A percentile compares a stretch with the other conserved stretches of the same genome.
These are phyloP conservation scores for Apiotrichum montevideense DNA, from an alignment of 1,284 basidiomycete species.

Conservation along the genomic window DNA sequence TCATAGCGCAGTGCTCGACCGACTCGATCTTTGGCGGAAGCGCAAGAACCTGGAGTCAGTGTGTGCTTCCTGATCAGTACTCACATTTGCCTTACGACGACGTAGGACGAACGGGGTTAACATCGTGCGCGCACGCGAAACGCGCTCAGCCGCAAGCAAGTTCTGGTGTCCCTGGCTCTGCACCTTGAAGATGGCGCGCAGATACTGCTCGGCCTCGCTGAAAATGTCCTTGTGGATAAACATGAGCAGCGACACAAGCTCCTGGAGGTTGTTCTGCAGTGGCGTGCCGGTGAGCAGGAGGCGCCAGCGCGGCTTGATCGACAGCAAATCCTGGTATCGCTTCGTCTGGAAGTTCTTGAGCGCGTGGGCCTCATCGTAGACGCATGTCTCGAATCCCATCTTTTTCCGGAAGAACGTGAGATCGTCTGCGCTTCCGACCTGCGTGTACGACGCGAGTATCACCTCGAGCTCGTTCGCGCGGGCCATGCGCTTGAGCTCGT, in stretches of 20 bases:
- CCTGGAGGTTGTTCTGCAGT: slow-evolving; percentile 69
- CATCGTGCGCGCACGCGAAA: slow-evolving; percentile 95
- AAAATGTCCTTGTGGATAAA: slow-evolving; percentile 95
- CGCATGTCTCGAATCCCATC: slow-evolving; percentile 87
- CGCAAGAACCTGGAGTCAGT: slow-evolving; percentile 65
- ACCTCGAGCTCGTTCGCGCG: slow-evolving; percentile 77
- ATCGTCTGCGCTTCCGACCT: slow-evolving; percentile 80
- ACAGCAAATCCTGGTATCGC: slow-evolving; percentile 82
- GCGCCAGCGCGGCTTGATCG: slow-evolving; percentile 80
- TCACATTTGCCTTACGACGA: slow-evolving; percentile 82
- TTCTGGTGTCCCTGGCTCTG: slow-evolving; percentile 62
- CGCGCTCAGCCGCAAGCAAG: slow-evolving; percentile 79
- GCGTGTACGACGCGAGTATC: slow-evolving; percentile 90
- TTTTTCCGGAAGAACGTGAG: slow-evolving; percentile 79
- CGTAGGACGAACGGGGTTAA: slow-evolving; percentile 98
- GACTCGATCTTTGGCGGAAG: slow-evolving; percentile 89
- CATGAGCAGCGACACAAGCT: slow-evolving; percentile 96
- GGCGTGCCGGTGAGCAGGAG: slow-evolving; percentile 93
- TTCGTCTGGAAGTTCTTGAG: slow-evolving; percentile 96
- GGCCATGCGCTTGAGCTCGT: slow-evolving; percentile 55
- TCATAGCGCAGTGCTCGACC: slow-evolving; percentile 94
- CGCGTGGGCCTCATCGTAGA: slow-evolving; percentile 93
- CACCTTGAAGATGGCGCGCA: slow-evolving; percentile 95
- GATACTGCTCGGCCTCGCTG: slow-evolving; percentile 62
- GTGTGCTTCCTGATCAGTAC: slow-evolving; percentile 7